Conservation (phyloP, 345 rosid species). For the Anastatica hierochuntica region DNA sequence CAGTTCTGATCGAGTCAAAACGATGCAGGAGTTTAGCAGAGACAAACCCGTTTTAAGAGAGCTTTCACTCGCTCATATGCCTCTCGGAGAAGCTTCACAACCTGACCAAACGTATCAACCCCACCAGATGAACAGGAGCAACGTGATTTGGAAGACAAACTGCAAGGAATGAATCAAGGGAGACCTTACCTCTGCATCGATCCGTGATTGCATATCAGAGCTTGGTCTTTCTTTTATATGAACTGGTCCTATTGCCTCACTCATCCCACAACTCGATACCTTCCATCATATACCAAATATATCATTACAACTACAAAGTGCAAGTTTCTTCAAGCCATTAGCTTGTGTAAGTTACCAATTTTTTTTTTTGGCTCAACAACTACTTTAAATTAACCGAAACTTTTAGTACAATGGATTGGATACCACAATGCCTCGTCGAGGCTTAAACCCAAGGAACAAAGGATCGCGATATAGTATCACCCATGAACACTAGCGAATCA, state of each 20-base stretch:
- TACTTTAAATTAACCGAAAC: too few species aligned
- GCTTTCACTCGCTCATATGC: slow-evolving; percentile 91
- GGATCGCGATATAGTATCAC: too few species aligned
- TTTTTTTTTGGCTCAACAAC: too few species aligned
- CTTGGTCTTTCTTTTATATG: slow-evolving; percentile 91
- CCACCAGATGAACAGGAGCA: slow-evolving; percentile 6
- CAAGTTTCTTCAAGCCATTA: background rate
- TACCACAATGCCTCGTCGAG: too few species aligned
- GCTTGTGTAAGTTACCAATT: too few species aligned
- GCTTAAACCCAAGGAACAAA: too few species aligned
- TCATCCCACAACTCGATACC: slow-evolving; percentile 97
- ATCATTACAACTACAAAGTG: slow-evolving; percentile 6
- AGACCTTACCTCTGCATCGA: slow-evolving; percentile 77
- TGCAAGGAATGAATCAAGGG: background rate
- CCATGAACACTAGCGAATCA: too few species aligned
- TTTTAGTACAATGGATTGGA: too few species aligned
- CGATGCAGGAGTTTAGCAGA: too few species aligned
- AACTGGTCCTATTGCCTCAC: slow-evolving; percentile 82
- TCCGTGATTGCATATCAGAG: slow-evolving; percentile 92
- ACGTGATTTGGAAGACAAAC: background rate
- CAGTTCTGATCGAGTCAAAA: background rate
- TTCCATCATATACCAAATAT: slow-evolving; percentile 13
- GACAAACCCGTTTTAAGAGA: slow-evolving; percentile 68
- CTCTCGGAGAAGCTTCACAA: slow-evolving; percentile 83
- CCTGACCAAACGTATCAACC: slow-evolving; percentile 34